Percentiles rank a stretch among this genome's conserved stretches.
Evolutionary conservation across 1,284 basidiomycete species (phyloP).

Genomic region (Ustilago crameri): DNA sequence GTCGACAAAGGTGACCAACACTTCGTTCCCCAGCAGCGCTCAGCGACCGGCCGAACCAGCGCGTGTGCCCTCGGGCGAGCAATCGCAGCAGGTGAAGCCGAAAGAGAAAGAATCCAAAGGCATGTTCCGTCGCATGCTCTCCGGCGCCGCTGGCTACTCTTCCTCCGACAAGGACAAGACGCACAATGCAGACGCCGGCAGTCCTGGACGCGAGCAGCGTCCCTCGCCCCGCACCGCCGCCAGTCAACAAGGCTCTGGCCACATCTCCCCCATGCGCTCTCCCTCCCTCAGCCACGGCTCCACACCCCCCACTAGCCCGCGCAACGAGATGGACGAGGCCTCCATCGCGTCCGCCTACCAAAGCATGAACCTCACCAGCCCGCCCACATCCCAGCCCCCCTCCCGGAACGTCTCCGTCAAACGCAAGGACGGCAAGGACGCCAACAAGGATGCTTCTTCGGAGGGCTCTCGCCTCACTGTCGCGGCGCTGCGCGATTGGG

Average conservation of each 20-base stretch:
- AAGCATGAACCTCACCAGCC: constrained; percentile 50
- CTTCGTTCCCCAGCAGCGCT: constrained; percentile 11
- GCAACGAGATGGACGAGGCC: constrained; percentile 48
- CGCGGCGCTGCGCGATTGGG: constrained; percentile 63
- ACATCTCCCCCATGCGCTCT: constrained; percentile 49
- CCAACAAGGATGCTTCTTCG: constrained; percentile 23
- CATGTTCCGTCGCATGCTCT: constrained; percentile 65
- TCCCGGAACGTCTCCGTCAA: constrained; percentile 60
- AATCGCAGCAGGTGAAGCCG: constrained; percentile 35
- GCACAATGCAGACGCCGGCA: constrained; percentile 10
- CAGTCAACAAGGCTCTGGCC: constrained; percentile 40
- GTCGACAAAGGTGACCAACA: constrained; percentile 51
- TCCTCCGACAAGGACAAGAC: constrained; percentile 24
- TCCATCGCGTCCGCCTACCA: constrained; percentile 44
- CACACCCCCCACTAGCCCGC: constrained; percentile 54
- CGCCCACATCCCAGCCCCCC: constrained; percentile 48
- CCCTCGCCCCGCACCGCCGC: constrained; percentile 29
- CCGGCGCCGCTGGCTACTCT: constrained; percentile 32
- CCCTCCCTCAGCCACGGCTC: constrained; percentile 45
- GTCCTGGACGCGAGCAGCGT: constrained; percentile 38
- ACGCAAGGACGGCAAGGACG: constrained; percentile 40
- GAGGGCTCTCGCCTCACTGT: constrained; percentile 58
- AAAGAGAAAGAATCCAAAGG: constrained; percentile 60
- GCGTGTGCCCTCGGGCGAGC: constrained; percentile 16
- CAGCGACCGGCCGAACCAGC: constrained; percentile 18